Conservation (phyloP, 306 rosid genomes). For the Vachellia collinsii region DNA sequence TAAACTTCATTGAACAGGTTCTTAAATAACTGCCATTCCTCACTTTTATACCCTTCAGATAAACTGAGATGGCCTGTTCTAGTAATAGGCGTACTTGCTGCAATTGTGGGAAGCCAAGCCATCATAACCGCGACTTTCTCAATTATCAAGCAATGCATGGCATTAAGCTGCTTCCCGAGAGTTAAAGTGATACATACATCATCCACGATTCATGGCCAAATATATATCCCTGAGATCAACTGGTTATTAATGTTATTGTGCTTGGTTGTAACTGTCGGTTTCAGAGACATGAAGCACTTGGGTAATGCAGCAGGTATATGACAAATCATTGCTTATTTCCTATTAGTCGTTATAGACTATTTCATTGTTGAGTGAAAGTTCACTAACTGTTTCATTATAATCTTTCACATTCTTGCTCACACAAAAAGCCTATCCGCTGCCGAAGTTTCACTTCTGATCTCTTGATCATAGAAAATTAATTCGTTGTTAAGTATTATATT, state of each 20-base stretch:
- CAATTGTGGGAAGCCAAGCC: conserved; percentile 98
- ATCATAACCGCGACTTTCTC: conserved; percentile 97
- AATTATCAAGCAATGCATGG: conserved; percentile 87
- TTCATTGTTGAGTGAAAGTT: background rate
- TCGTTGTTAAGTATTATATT: background rate
- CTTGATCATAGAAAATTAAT: background rate
- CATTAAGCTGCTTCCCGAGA: conserved; percentile 88
- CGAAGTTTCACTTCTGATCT: background rate
- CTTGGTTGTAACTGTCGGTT: conserved; percentile 84
- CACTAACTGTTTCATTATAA: background rate
- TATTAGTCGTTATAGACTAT: background rate
- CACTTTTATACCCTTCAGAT: conserved; percentile 53
- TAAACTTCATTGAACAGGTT: conserved; percentile 17
- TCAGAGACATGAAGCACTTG: conserved; percentile 79
- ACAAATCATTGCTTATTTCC: conserved; percentile 16
- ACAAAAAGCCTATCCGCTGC: background rate
- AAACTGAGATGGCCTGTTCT: conserved; percentile 89
- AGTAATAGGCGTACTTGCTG: conserved; percentile 88
- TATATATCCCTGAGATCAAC: conserved; percentile 94
- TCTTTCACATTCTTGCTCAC: background rate
- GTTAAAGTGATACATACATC: conserved; percentile 94
- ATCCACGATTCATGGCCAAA: conserved; percentile 90
- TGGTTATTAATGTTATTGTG: conserved; percentile 90
- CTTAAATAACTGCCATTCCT: conserved; percentile 40
- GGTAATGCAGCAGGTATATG: conserved; percentile 96